Evolutionary conservation across 495 filamentous ascomycete genomes (phyloP), one percentile per base, ranked within the genome.

Genomic region (Jackrogersella minutella): DNA sequence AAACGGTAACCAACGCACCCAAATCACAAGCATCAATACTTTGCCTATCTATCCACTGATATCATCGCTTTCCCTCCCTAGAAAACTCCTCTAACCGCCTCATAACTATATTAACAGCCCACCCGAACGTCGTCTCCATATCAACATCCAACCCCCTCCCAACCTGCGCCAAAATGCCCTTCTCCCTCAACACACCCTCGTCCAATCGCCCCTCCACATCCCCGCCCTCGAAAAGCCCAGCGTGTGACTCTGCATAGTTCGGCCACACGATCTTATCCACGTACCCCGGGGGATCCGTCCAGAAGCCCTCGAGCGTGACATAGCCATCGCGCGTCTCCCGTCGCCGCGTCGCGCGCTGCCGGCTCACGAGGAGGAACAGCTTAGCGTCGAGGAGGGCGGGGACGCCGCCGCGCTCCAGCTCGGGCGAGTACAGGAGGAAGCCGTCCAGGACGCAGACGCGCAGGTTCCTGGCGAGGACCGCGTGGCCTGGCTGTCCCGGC

Each of bases 181-280:
- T 76, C 51, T 73, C 64, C 54, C 66, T 55, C 22, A 86, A 51
- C 3, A 83, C 75, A 2, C 72, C 75, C n/a, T 68, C 66, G 43
- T 84, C 78, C 26, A 86, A 34, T 49, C 70, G 62, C 2, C 81
- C 84, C 44, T 89, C 82, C 0, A 89, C 87, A 74, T 91, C 82
- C 2, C 84, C 86, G 17, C 79, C 78, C 59, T 87, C 67, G 74
- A 97, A 91, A 66, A 97, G 76, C 79, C 88, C 92, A 56, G 78
- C 74, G 79, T 98, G 93, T 73, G 90, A 84, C 66, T 81, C 79
- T 17, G 90, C 91, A 74, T 97, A 98, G 62, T 93, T 91, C 24
- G 93, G 93, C 95, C 95, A 99, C 2, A 99, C 95, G 57, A 99
- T 84, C 77, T 90, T 84, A 69, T 99, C 95, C 43, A 97, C 93